These are phyloP conservation scores for Ophiocordyceps polyrhachis-furcata DNA, from an alignment of 2,329 filamentous ascomycete genomes.

Conservation along the genomic window DNA sequence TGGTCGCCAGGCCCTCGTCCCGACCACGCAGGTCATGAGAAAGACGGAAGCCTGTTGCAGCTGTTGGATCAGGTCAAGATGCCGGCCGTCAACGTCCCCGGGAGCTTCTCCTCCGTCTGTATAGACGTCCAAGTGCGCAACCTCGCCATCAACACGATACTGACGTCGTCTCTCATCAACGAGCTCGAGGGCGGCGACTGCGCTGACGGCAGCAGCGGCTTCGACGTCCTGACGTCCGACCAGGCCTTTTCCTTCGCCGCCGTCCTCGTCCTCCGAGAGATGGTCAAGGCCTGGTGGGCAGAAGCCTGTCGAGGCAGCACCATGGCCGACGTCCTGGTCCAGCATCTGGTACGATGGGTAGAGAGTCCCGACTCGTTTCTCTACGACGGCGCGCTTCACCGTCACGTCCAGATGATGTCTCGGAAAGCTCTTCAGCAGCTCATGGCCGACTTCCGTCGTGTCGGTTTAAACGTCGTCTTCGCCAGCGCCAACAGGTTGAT, in stretches of 20 bases:
- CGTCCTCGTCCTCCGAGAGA: constrained; percentile 78
- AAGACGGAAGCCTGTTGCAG: constrained; percentile 60
- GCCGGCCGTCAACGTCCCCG: constrained; percentile 83
- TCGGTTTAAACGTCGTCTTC: constrained; percentile 91
- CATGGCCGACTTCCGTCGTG: constrained; percentile 88
- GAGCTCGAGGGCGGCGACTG: constrained; percentile 84
- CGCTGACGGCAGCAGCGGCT: constrained; percentile 22
- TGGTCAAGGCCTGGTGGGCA: constrained; percentile 98
- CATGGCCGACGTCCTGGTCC: constrained; percentile 96
- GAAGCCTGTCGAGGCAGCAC: constrained; percentile 78
- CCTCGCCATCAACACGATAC: constrained; percentile 89
- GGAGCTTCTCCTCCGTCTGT: constrained; percentile 88
- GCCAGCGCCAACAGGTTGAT: constrained; percentile 78
- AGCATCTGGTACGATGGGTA: constrained; percentile 94
- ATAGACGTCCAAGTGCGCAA: constrained; percentile 91
- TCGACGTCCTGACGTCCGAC: constrained; percentile 56
- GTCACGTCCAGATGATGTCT: constrained; percentile 98
- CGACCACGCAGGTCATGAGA: constrained; percentile 91
- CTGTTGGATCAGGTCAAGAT: constrained; percentile 75
- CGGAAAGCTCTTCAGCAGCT: constrained; percentile 93
- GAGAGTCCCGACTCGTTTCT: constrained; percentile 85
- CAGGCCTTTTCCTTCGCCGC: constrained; percentile 87
- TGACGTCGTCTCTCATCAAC: constrained; percentile 92
- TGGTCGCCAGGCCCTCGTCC: constrained; percentile 79
- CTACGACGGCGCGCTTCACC: constrained; percentile 84